Percentiles rank a stretch among this genome's conserved stretches.
These are phyloP conservation scores for Labyrinthula sp. DNA, from an alignment of 352 stramenopile species.

Conservation along the genomic window DNA sequence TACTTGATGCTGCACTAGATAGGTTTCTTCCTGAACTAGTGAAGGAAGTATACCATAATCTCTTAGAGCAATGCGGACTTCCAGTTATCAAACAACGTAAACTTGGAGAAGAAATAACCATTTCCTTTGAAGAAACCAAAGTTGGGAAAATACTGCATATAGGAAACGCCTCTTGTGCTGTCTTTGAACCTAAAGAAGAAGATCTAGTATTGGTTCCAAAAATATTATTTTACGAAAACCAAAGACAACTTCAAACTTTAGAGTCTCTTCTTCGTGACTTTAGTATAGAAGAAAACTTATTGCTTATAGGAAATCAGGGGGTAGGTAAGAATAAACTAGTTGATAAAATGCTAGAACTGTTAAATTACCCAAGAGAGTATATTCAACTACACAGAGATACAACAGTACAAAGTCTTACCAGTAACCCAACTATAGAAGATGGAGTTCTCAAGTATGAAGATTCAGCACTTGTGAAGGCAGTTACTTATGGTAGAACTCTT, in stretches of 20 bases:
- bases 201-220: slow-evolving; percentile 56
- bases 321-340: slow-evolving; percentile 83
- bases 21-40: slow-evolving; percentile 20
- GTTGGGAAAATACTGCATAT: too few species aligned
- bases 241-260: slow-evolving; percentile 57
- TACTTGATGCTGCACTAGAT: slow-evolving; percentile 6
- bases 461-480: slow-evolving; percentile 73
- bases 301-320: slow-evolving; percentile 79
- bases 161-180: too few species aligned
- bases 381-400: slow-evolving; percentile 86
- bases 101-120: too few species aligned
- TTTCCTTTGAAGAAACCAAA: too few species aligned
- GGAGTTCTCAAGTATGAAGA: slow-evolving; percentile 70
- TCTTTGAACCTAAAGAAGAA: too few species aligned
- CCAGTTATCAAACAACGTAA: too few species aligned
- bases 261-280: slow-evolving; percentile 48
- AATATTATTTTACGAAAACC: slow-evolving; percentile 64
- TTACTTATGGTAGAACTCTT: slow-evolving; percentile 60
- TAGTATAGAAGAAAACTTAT: slow-evolving; percentile 56
- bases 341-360: slow-evolving; percentile 59
- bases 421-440: slow-evolving; percentile 57
- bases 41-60: too few species aligned
- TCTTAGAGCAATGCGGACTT: too few species aligned
- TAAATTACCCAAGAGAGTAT: slow-evolving; percentile 79
- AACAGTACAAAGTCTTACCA: slow-evolving; percentile 70